Conservation (phyloP, 2,329 filamentous ascomycete genomes). For the Gaeumannomyces tritici region DNA sequence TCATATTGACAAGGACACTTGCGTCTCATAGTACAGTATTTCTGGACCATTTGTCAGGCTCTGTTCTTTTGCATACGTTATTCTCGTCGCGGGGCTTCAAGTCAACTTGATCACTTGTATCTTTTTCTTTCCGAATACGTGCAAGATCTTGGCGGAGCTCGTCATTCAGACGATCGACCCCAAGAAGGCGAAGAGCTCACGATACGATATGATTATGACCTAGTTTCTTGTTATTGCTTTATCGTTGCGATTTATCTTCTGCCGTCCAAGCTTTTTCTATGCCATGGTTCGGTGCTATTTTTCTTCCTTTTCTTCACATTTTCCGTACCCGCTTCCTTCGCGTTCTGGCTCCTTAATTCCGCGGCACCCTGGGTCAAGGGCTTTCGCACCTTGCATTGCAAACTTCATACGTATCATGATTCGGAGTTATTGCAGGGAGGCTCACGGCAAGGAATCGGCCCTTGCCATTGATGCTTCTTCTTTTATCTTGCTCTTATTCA, state of each 20-base stretch:
- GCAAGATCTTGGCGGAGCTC: neutral
- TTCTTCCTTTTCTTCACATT: neutral
- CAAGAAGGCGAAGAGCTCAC: neutral
- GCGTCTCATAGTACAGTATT: neutral
- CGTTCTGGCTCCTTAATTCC: neutral
- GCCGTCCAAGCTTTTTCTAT: neutral
- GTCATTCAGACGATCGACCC: neutral
- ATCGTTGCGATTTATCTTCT: neutral
- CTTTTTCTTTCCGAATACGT: neutral
- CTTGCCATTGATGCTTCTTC: neutral
- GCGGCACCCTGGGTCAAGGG: no score
- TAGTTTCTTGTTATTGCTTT: neutral
- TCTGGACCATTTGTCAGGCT: neutral
- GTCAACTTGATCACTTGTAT: neutral
- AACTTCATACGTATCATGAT: no score
- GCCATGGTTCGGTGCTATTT: neutral
- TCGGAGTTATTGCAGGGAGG: neutral
- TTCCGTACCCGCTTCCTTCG: neutral
- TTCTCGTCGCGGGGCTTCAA: neutral
- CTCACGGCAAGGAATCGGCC: neutral
- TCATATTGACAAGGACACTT: neutral
- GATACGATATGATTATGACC: neutral
- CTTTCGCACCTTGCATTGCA: no score
- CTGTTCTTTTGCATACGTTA: neutral
- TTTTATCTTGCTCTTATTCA: constrained; percentile 5